Evolutionary conservation across 192 early-diverging fungal species (phyloP).

Genomic region (Rhizophagus sp.): DNA sequence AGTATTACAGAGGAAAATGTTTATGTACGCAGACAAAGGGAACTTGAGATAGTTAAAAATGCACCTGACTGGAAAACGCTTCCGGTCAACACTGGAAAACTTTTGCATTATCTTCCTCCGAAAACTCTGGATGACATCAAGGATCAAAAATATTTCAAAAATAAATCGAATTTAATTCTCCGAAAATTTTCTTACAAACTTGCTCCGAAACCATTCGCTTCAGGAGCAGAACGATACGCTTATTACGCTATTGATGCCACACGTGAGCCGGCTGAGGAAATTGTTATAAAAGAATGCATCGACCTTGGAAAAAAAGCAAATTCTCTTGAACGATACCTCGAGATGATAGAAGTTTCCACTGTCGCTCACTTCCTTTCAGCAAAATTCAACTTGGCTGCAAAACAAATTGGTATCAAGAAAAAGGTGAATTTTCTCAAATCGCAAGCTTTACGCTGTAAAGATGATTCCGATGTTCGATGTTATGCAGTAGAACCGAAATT

Average conservation of each 20-base stretch:
- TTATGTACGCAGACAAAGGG: too few species aligned
- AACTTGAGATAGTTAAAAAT: too few species aligned
- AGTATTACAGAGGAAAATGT: too few species aligned
- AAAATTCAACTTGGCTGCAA: neutral
- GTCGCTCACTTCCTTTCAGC: conserved; percentile 4
- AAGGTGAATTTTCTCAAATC: conserved; percentile 4
- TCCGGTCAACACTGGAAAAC: too few species aligned
- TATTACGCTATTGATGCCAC: neutral
- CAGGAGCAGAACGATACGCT: too few species aligned
- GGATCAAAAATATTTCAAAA: too few species aligned
- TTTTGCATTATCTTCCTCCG: too few species aligned
- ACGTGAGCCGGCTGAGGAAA: neutral
- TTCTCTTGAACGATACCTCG: conserved; percentile 11
- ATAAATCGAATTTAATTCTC: too few species aligned
- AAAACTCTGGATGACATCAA: too few species aligned
- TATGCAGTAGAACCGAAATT: conserved; percentile 12
- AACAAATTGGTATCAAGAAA: neutral
- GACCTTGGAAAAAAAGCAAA: neutral
- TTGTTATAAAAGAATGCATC: conserved; percentile 16
- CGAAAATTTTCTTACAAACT: too few species aligned
- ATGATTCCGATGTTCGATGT: neutral
- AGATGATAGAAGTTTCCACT: conserved; percentile 4
- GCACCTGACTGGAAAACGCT: too few species aligned
- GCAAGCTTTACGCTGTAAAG: neutral
- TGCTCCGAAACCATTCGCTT: too few species aligned